phyloP scores from a whole-genome alignment of 2,329 filamentous ascomycete genomes.

The Ascochyta viciae-villosae region DNA sequence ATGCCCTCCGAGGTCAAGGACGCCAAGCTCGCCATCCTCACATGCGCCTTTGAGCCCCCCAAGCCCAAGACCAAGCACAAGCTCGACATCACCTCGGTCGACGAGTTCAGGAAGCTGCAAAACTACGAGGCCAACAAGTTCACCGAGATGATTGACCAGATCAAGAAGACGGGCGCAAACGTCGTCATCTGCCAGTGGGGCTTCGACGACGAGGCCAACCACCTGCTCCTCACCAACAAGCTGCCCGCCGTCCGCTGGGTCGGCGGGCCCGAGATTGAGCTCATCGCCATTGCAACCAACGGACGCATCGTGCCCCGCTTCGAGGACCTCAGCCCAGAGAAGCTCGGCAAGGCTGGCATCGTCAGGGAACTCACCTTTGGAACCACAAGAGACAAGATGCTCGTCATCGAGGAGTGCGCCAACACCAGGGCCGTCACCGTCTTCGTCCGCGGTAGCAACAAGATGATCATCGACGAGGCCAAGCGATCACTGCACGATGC shows the following conservation, averaged over 20 bases:
- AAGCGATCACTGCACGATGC: conserved; percentile 97
- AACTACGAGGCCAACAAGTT: conserved; percentile 97
- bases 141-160: conserved; percentile 96
- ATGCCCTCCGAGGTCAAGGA: conserved; percentile 96
- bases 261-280: conserved; percentile 94
- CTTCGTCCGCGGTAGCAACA: conserved; percentile 97
- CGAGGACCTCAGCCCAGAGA: conserved; percentile 88
- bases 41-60: conserved; percentile 96
- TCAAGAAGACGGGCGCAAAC: conserved; percentile 97
- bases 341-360: conserved; percentile 87
- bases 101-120: conserved; percentile 98
- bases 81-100: conserved; percentile 94
- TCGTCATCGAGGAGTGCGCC: conserved; percentile 98
- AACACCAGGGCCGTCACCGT: conserved; percentile 96
- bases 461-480: conserved; percentile 99
- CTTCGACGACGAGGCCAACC: conserved; percentile 98
- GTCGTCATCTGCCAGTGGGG: conserved; percentile 99
- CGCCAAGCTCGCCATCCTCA: conserved; percentile 96
- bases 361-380: conserved; percentile 97
- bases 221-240: conserved; percentile 93
- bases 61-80: conserved; percentile 99
- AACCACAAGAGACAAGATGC: conserved; percentile 98
- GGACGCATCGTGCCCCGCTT: conserved; percentile 97
- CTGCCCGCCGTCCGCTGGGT: conserved; percentile 98
- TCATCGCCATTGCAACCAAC: conserved; percentile 98